phyloP scores from a whole-genome alignment of 257 asterid genomes.

The Anisodus acutangulus region DNA sequence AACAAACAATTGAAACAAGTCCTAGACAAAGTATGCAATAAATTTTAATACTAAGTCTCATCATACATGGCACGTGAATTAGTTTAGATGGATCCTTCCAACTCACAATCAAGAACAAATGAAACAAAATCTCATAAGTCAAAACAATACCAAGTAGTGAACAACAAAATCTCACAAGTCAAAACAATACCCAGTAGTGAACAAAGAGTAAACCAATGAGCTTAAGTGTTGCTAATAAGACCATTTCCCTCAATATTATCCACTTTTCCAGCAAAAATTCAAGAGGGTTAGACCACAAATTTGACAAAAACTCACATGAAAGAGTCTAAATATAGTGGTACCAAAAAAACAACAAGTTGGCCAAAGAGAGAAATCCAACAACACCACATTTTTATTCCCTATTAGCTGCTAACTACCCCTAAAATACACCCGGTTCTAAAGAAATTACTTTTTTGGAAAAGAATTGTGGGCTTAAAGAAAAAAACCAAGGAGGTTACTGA shows the following conservation, averaged over 20 bases:
- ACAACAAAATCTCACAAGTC: too few species aligned
- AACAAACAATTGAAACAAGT: not conserved
- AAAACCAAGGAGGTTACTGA: not conserved
- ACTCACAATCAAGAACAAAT: not conserved
- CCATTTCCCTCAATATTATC: not conserved
- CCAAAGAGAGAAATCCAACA: not conserved
- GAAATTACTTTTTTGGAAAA: not conserved
- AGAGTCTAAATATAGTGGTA: conserved; percentile 2
- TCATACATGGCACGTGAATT: not conserved
- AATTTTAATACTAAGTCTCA: not conserved
- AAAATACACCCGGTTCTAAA: not conserved
- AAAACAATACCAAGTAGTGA: conserved; percentile 14
- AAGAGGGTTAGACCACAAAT: not conserved
- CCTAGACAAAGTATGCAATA: not conserved
- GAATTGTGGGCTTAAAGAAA: not conserved
- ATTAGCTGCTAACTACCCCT: not conserved
- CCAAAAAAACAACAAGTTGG: not conserved
- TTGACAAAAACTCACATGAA: not conserved
- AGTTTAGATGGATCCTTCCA: conserved; percentile 2
- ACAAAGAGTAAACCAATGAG: not conserved
- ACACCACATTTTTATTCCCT: not conserved
- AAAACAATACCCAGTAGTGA: conserved; percentile 11
- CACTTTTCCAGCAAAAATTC: not conserved
- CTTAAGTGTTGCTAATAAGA: not conserved
- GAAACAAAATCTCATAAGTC: not conserved